Base-by-base conservation (phyloP, 2,329 filamentous ascomycete species). In the Botrytis cinerea region DNA sequence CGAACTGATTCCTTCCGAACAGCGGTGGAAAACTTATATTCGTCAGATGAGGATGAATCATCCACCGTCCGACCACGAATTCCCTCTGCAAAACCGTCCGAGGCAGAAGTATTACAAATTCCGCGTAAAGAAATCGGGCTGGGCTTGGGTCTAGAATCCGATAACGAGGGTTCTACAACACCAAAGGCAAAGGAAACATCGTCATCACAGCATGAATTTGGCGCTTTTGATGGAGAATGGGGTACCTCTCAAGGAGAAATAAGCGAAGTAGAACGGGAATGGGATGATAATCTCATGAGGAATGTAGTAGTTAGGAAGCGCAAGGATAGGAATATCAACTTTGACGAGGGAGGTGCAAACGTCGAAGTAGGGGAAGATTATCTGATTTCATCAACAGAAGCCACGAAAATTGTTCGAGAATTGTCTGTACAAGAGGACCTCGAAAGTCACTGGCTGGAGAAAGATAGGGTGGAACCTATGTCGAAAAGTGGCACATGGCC, bases 1-100 rank as follows among this genome's bases (percentile, higher is more conserved):
- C 78, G 80, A 43, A 86, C 90, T 35, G 90, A 91, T 71, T 94
- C 92, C 1, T 94, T 93, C 79, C 90, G 84, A 76, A 94, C 92
- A 3, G 92, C 92, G 7, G 86, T 84, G 57, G 92, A 94, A 81
- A 87, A 88, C 62, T 86, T 87, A 1, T 86, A 86, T 28, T 88
- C 88, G 1, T 91, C 91, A 32, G 89, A 89, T 45, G 90, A 57
- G 57, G 74, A 92, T 71, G 84, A 86, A 73, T 81, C 61, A 22
- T 82, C 83, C 22, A 84, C 85, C 5, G 76, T 85, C 38, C 82
- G 84, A 40, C 83, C 79, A 67, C 70, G 71, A 72, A 60, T 78
- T 35, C 74, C 75, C 35, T 79, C 77, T 25, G 73, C 74, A 25
- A 75, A 75, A 68, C 76, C 74, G 20, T 79, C 79, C 4, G 74